Conservation (phyloP, 257 asterid species). For the Cinchona pubescens region DNA sequence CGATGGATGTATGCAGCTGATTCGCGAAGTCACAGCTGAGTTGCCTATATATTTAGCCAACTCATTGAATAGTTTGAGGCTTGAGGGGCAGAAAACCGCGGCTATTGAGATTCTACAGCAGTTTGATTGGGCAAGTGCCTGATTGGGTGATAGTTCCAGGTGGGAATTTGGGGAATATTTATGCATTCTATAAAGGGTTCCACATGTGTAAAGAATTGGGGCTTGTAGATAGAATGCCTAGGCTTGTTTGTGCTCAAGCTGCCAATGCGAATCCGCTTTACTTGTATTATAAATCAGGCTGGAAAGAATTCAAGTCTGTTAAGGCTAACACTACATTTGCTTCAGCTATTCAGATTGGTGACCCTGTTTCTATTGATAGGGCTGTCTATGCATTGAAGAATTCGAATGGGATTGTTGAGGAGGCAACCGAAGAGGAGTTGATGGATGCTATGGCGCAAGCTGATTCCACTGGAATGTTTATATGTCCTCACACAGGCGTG, state of each 20-base stretch:
- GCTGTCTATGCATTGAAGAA: slow-evolving; percentile 47
- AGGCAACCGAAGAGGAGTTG: slow-evolving; percentile 60
- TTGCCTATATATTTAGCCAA: slow-evolving; percentile 54
- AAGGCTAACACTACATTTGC: slow-evolving; percentile 48
- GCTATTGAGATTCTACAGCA: slow-evolving; percentile 61
- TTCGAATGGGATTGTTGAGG: slow-evolving; percentile 48
- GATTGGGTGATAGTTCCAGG: slow-evolving; percentile 65
- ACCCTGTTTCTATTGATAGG: slow-evolving; percentile 57
- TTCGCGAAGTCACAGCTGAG: slow-evolving; percentile 40
- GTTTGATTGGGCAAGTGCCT: slow-evolving; percentile 60
- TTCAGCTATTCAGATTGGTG: slow-evolving; percentile 62
- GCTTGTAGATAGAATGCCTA: slow-evolving; percentile 39
- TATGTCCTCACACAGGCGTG: slow-evolving; percentile 63
- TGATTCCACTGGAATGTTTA: slow-evolving; percentile 61
- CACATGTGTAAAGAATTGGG: slow-evolving; percentile 57
- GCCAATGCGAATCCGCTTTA: slow-evolving; percentile 49
- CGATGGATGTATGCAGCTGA: slow-evolving; percentile 56
- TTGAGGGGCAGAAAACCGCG: slow-evolving; percentile 54
- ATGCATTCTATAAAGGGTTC: slow-evolving; percentile 61
- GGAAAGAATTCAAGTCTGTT: slow-evolving; percentile 33
- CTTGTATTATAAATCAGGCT: slow-evolving; percentile 39
- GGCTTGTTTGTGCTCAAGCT: slow-evolving; percentile 61
- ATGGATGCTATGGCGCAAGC: slow-evolving; percentile 59
- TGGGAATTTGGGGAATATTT: slow-evolving; percentile 54
- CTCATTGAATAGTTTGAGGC: slow-evolving; percentile 46